Conservation (phyloP, 352 stramenopile genomes). For the Phytopythium sindhum region DNA sequence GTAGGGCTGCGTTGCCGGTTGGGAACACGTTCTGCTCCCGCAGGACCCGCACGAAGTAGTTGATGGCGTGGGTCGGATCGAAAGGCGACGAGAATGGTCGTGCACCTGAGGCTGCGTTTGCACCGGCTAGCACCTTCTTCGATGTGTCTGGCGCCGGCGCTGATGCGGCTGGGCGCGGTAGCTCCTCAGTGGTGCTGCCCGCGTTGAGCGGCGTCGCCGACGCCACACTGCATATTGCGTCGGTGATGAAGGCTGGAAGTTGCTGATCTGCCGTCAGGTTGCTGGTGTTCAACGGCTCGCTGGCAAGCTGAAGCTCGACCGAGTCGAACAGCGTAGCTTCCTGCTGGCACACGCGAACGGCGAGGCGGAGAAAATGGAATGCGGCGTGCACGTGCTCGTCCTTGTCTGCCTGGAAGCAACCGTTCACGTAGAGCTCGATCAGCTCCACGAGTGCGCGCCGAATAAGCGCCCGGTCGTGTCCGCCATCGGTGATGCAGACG, state of each 20-base stretch:
- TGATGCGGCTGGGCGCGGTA: background rate
- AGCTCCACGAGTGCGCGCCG: conserved; percentile 53
- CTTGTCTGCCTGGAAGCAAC: conserved; percentile 30
- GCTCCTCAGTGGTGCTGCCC: background rate
- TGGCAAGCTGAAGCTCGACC: conserved; percentile 45
- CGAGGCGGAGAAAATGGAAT: conserved; percentile 68
- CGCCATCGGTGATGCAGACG: conserved; percentile 36
- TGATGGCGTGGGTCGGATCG: conserved; percentile 29
- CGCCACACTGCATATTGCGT: conserved; percentile 1
- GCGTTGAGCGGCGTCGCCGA: background rate
- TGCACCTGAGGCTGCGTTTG: background rate
- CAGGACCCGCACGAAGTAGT: conserved; percentile 57
- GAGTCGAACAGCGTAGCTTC: conserved; percentile 53
- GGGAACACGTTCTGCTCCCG: conserved; percentile 47
- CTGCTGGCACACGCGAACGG: conserved; percentile 35
- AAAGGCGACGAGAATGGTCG: background rate
- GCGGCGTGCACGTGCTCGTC: conserved; percentile 61
- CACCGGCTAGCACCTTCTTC: background rate
- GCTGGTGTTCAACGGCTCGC: background rate
- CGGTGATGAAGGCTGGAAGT: background rate
- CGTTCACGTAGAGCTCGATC: conserved; percentile 58
- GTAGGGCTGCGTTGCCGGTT: conserved; percentile 19
- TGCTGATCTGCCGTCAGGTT: background rate
- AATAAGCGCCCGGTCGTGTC: conserved; percentile 57
- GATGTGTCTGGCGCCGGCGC: conserved; percentile 10